phyloP scores from a whole-genome alignment of 2,329 filamentous ascomycete genomes.

The Claviceps sp. region DNA sequence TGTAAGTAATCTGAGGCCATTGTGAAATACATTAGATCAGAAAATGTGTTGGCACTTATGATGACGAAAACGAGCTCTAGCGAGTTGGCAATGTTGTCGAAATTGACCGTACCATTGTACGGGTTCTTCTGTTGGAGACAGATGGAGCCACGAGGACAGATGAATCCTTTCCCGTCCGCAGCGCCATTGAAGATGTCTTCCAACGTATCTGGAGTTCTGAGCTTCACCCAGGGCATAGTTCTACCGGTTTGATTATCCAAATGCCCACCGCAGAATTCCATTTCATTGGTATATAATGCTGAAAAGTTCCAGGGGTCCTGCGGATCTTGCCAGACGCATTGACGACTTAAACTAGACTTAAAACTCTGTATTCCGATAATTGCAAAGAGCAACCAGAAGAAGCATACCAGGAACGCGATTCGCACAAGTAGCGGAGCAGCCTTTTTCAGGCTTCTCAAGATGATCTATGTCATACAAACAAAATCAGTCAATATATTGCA shows the following conservation, averaged over 20 bases:
- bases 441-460: conserved; percentile 88
- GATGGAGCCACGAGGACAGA: conserved; percentile 72
- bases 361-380: conserved; percentile 97
- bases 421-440: conserved; percentile 83
- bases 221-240: conserved; percentile 53
- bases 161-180: conserved; percentile 60
- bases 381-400: conserved; percentile 96
- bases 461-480: conserved; percentile 45
- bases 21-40: conserved; percentile 86
- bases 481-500: conserved; percentile 5
- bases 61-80: conserved; percentile 92
- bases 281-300: conserved; percentile 45
- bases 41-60: conserved; percentile 97
- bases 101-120: conserved; percentile 75
- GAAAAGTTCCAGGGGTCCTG: conserved; percentile 38
- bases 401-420: conserved; percentile 85
- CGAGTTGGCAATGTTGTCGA: conserved; percentile 88
- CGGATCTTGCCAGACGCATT: conserved; percentile 66
- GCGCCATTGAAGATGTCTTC: conserved; percentile 37
- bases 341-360: conserved; percentile 65
- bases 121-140: conserved; percentile 74
- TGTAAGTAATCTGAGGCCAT: conserved; percentile 84
- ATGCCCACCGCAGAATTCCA: conserved; percentile 80
- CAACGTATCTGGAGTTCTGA: conserved; percentile 21
- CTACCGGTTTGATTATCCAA: conserved; percentile 45